Evolutionary conservation across 495 filamentous ascomycete species (phyloP).

Genomic region (Glarea lozoyensis): DNA sequence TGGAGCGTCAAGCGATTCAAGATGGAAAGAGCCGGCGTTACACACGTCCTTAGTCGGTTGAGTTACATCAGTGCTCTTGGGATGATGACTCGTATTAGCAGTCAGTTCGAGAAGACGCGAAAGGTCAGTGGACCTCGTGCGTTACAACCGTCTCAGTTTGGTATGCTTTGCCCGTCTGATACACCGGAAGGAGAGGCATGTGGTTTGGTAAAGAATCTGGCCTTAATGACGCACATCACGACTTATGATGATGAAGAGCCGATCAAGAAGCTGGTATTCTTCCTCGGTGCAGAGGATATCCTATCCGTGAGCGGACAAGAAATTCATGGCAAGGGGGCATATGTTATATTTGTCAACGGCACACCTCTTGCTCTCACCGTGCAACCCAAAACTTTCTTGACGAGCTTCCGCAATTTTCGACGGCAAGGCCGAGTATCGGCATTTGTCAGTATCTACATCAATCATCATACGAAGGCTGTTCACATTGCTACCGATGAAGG

Average conservation of each 20-base stretch:
- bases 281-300: constrained; percentile 73
- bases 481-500: constrained; percentile 97
- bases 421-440: constrained; percentile 84
- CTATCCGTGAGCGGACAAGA: constrained; percentile 63
- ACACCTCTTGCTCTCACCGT: constrained; percentile 79
- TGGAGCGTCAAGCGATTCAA: constrained; percentile 96
- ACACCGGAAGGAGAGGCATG: constrained; percentile 98
- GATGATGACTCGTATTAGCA: constrained; percentile 99
- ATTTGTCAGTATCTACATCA: constrained; percentile 92
- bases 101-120: constrained; percentile 96
- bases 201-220: constrained; percentile 95
- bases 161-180: constrained; percentile 93
- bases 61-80: constrained; percentile 97
- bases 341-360: constrained; percentile 90
- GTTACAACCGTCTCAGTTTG: constrained; percentile 93
- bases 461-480: constrained; percentile 80
- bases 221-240: constrained; percentile 98
- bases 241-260: constrained; percentile 89
- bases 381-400: constrained; percentile 74
- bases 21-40: constrained; percentile 96
- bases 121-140: constrained; percentile 94
- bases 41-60: constrained; percentile 88
- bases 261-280: constrained; percentile 69
- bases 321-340: constrained; percentile 72
- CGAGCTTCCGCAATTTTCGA: constrained; percentile 72